Evolutionary conservation across 108 stramenopile species (phyloP).

Genomic region (Fistulifera solaris): DNA sequence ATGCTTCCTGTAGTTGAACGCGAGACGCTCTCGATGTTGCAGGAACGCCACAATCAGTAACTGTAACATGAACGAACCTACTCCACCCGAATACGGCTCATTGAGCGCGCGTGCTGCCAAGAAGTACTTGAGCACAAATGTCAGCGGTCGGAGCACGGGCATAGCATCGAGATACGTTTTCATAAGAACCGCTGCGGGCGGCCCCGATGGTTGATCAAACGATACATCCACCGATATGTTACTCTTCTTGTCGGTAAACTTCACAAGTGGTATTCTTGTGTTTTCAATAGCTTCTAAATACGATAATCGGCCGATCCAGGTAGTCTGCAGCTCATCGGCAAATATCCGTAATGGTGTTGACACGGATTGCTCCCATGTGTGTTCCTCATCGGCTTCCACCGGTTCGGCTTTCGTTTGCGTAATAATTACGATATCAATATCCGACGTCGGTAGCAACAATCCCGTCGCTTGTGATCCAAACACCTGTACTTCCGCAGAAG

Average conservation of each 20-base stretch:
- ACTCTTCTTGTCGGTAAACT: constrained; percentile 78
- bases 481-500: constrained; percentile 45
- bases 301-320: constrained; percentile 52
- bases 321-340: constrained; percentile 41
- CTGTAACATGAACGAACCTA: constrained; percentile 88
- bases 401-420: constrained; percentile 7
- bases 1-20: constrained; percentile 19
- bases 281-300: constrained; percentile 85
- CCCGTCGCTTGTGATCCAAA: constrained; percentile 93
- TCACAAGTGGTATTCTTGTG: constrained; percentile 91
- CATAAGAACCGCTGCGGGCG: constrained; percentile 66
- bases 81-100: constrained; percentile 91
- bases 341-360: constrained; percentile 36
- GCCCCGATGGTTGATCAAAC: constrained; percentile 75
- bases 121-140: constrained; percentile 91
- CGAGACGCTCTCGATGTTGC: constrained; percentile 67
- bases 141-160: constrained; percentile 83
- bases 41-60: constrained; percentile 83
- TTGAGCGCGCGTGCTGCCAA: constrained; percentile 83
- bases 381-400: neutral
- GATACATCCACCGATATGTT: constrained; percentile 77
- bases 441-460: constrained; percentile 73
- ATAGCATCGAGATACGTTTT: constrained; percentile 64
- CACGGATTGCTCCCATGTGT: neutral
- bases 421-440: constrained; percentile 63